phyloP scores from a whole-genome alignment of 2,329 filamentous ascomycete species.

The Didymella sp. region DNA sequence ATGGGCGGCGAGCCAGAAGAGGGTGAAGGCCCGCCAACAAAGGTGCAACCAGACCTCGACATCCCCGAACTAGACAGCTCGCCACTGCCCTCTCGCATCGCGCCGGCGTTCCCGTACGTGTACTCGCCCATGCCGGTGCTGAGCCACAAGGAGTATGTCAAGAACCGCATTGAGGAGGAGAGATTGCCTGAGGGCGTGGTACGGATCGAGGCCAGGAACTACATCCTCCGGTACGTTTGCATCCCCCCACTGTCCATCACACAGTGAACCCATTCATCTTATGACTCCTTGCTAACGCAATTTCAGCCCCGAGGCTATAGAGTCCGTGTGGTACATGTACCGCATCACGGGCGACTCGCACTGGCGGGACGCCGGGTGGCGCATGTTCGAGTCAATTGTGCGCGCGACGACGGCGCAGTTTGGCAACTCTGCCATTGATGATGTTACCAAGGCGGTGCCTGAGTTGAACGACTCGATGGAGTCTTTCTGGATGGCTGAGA shows the following conservation, averaged over 20 bases:
- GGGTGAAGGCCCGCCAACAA: slow-evolving; percentile 33
- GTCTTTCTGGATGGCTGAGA: slow-evolving; percentile 76
- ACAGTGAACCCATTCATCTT: too few species aligned
- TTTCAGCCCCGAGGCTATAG: slow-evolving; percentile 74
- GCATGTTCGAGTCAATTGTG: slow-evolving; percentile 72
- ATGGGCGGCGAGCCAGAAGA: slow-evolving; percentile 32
- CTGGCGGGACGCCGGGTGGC: slow-evolving; percentile 74
- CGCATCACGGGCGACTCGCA: slow-evolving; percentile 71
- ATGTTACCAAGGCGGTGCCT: slow-evolving; percentile 64
- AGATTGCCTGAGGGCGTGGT: slow-evolving; percentile 64
- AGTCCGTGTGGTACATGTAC: slow-evolving; percentile 81
- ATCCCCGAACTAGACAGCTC: slow-evolving; percentile 19
- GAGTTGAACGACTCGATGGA: slow-evolving; percentile 69
- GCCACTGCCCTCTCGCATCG: slow-evolving; percentile 25
- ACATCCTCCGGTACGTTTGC: slow-evolving; percentile 64
- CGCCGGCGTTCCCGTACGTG: slow-evolving; percentile 40
- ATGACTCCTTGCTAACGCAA: slow-evolving; percentile 9
- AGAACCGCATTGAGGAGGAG: slow-evolving; percentile 50
- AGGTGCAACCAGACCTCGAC: slow-evolving; percentile 24
- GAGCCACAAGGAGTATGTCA: slow-evolving; percentile 47
- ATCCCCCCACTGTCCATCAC: neutral
- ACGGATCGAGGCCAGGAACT: slow-evolving; percentile 62
- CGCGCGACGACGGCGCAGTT: slow-evolving; percentile 66
- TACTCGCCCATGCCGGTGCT: slow-evolving; percentile 42
- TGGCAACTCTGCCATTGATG: slow-evolving; percentile 70